These are phyloP conservation scores for Apiospora saccharicola DNA, from an alignment of 2,329 filamentous ascomycete species.

Conservation along the genomic window DNA sequence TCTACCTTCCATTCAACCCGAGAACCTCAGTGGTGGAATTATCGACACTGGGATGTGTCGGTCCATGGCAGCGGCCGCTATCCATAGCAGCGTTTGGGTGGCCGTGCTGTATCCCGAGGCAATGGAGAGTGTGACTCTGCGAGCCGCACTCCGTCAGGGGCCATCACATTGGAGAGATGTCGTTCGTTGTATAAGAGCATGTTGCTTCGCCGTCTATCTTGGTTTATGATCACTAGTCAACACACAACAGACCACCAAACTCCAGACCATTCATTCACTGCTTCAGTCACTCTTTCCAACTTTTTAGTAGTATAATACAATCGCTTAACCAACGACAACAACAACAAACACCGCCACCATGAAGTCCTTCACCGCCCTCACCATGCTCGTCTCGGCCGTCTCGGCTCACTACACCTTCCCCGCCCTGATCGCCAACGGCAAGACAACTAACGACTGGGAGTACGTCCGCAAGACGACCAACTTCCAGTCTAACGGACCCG, in stretches of 20 bases:
- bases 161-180: background rate
- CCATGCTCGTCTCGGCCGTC: conserved; percentile 14
- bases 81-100: background rate
- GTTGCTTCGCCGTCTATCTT: background rate
- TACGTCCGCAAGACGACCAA: conserved; percentile 43
- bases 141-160: background rate
- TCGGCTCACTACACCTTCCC: conserved; percentile 24
- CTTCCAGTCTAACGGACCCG: conserved; percentile 43
- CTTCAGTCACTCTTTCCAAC: conserved; percentile 5
- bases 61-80: background rate
- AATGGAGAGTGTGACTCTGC: background rate
- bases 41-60: background rate
- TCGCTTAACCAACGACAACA: background rate
- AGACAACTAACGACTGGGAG: conserved; percentile 23
- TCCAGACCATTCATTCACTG: background rate
- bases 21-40: conserved; percentile 11
- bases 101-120: background rate
- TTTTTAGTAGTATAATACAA: background rate
- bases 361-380: conserved; percentile 22
- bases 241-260: background rate
- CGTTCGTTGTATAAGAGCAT: background rate
- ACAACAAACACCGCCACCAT: background rate
- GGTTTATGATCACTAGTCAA: background rate
- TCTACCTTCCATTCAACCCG: background rate
- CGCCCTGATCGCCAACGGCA: conserved; percentile 17